phyloP scores from a whole-genome alignment of 2,329 filamentous ascomycete species.

The Cryphonectria parasitica region DNA sequence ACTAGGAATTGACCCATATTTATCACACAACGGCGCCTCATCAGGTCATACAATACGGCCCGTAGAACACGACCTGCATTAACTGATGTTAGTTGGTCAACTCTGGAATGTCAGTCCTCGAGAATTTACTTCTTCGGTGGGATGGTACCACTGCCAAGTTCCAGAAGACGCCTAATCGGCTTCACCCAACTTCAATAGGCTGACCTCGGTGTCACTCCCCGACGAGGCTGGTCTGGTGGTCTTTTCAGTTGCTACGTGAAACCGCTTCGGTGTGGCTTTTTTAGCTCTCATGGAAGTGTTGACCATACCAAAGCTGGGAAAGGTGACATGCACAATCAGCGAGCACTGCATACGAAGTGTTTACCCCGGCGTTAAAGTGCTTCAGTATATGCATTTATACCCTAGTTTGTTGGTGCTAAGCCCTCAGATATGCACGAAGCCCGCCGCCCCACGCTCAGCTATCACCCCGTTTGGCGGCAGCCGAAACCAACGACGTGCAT shows the following conservation, averaged over 20 bases:
- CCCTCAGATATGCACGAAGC: background rate
- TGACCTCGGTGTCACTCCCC: background rate
- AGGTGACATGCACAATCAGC: too few species aligned
- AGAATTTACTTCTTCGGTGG: too few species aligned
- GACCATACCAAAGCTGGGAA: background rate
- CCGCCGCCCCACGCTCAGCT: background rate
- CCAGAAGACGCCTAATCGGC: too few species aligned
- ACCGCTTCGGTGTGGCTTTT: background rate
- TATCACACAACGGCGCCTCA: background rate
- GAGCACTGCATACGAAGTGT: background rate
- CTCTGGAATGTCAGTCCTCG: too few species aligned
- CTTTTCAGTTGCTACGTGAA: background rate
- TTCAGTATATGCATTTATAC: background rate
- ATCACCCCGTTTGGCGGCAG: conserved; percentile 12
- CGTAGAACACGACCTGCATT: background rate
- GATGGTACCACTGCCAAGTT: too few species aligned
- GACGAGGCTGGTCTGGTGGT: background rate
- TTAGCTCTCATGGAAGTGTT: background rate
- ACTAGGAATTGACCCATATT: background rate
- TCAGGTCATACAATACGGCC: background rate
- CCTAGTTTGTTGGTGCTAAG: background rate
- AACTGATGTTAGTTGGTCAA: too few species aligned
- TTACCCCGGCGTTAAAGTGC: background rate
- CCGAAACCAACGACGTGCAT: conserved; percentile 11
- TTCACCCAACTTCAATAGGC: background rate